These are phyloP conservation scores for Brassica balearica DNA, from an alignment of 441 rosid species.

Conservation along the genomic window DNA sequence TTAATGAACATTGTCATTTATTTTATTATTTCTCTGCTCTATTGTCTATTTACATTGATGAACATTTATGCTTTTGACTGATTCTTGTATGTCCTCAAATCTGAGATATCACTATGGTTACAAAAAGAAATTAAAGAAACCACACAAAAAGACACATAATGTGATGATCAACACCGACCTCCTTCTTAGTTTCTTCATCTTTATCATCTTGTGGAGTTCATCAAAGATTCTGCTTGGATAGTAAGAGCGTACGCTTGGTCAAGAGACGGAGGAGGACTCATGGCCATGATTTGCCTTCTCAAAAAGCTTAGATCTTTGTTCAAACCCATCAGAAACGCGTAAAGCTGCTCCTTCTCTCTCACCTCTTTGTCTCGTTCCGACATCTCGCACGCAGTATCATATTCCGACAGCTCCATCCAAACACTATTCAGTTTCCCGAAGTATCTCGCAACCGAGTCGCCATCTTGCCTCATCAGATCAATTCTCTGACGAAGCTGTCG, in stretches of 20 bases:
- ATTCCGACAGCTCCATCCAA: conserved; percentile 30
- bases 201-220: no score
- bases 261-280: not conserved
- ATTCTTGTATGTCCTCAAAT: no score
- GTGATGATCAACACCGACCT: not conserved
- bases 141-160: no score
- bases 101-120: no score
- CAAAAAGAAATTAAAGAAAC: no score
- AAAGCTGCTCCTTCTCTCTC: not conserved
- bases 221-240: not conserved
- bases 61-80: no score
- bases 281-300: not conserved
- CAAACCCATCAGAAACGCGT: not conserved
- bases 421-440: not conserved
- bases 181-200: not conserved
- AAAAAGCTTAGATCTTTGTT: not conserved
- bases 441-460: conserved; percentile 14
- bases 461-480: conserved; percentile 18
- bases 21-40: no score
- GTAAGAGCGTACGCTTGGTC: not conserved
- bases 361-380: not conserved
- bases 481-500: conserved; percentile 7
- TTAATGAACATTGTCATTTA: no score
- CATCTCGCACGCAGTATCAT: conserved; percentile 10
- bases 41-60: no score